Base-by-base conservation (phyloP, 1,139 yeast species). In the Lodderomyces beijingensis region DNA sequence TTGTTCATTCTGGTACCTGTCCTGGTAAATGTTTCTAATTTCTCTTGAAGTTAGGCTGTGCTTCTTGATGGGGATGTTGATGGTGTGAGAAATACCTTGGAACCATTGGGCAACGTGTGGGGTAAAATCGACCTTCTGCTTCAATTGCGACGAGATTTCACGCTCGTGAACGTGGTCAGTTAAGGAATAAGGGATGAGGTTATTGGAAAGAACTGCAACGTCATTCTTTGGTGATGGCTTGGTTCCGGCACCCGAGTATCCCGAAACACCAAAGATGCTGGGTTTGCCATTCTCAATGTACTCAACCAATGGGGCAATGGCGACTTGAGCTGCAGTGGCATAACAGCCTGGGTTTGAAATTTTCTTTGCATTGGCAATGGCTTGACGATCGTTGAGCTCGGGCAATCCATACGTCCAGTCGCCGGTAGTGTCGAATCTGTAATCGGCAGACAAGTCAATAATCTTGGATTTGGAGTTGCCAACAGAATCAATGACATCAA, bases 61-160 rank as follows among this genome's bases (percentile, higher is more conserved):
- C 42, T 70, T 67, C 50, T 77, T 79, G 51, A 91, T 74, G 34
- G 98, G 98, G 40, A 91, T 85, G 34, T 87, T 80, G 40, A 91
- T 82, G 16, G 99, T 91, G 53, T 84, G 86, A 2, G 95, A 72
- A 47, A 91, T 91, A 47, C 99, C 98, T 64, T 91, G 97, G 77
- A 93, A 91, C 98, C 98, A 91, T 59, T 85, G 95, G 2, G 96
- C 98, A 38, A 91, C 98, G 53, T 91, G 98, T 16, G 99, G 98
- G 47, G 85, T 79, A 59, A 91, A 91, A 3, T 95, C 91, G 35
- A 91, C 89, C 25, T 77, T 76, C 31, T 67, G 62, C 4, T 93
- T 94, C 41, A 91, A 70, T 49, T 83, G 93, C 20, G 70, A 57
- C 28, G 95, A 83, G 44, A 93, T 83, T 63, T 91, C 99, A 40